Evolutionary conservation across 2,329 filamentous ascomycete genomes (phyloP).

Genomic region (Sporothrix pseudoabietina): DNA sequence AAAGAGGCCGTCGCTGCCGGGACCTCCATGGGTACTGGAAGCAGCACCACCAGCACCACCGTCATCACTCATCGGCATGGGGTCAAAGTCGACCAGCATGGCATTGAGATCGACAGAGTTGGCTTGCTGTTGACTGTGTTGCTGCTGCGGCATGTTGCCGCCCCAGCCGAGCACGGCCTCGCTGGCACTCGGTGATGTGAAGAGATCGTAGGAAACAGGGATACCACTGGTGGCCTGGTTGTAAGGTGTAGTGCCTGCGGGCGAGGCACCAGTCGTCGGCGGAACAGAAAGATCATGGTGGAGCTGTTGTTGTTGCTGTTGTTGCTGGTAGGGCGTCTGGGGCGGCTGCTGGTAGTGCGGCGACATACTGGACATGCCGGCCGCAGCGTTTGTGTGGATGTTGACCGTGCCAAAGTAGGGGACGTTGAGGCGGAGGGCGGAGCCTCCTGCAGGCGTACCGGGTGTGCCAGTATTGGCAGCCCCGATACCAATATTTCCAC

Average conservation of each 20-base stretch:
- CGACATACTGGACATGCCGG: neutral
- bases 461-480: neutral
- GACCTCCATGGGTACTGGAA: neutral
- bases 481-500: neutral
- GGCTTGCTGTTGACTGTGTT: neutral
- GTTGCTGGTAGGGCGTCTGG: constrained; percentile 16
- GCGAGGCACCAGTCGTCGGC: neutral
- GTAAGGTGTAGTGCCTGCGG: neutral
- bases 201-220: constrained; percentile 7
- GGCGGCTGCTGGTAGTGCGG: neutral
- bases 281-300: neutral
- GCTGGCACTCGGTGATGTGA: neutral
- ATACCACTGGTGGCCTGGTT: neutral
- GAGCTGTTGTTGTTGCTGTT: constrained; percentile 23
- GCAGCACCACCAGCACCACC: neutral
- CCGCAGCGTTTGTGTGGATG: constrained; percentile 40
- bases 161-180: constrained; percentile 20
- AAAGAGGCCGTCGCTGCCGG: constrained; percentile 23
- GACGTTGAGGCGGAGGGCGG: constrained; percentile 46
- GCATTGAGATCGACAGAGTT: constrained; percentile 30
- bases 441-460: neutral
- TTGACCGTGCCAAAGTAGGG: constrained; percentile 53
- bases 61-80: constrained; percentile 19
- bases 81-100: constrained; percentile 35
- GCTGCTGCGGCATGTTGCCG: neutral